Percentiles rank a stretch among this genome's conserved stretches.
Evolutionary conservation across 176 grass and related monocot genomes (phyloP).

Genomic region (Paspalum vaginatum): DNA sequence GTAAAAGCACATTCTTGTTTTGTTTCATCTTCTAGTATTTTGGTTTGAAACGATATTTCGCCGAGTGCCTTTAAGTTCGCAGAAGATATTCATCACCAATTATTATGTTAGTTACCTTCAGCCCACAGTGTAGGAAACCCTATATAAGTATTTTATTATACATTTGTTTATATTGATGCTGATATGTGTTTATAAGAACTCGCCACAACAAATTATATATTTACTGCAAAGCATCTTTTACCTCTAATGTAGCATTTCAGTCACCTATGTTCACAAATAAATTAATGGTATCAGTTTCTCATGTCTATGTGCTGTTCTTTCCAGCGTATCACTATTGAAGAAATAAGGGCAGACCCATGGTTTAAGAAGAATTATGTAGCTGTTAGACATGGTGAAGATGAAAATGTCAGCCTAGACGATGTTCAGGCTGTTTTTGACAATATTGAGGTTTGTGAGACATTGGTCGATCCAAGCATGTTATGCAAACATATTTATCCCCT

Average conservation of each 20-base stretch:
- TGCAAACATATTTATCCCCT: not conserved
- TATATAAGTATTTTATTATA: conserved; percentile 6
- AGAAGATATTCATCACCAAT: not conserved
- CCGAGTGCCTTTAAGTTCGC: conserved; percentile 12
- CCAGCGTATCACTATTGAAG: conserved; percentile 77
- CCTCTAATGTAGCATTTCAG: conserved; percentile 12
- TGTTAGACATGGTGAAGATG: conserved; percentile 58
- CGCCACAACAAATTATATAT: conserved; percentile 1
- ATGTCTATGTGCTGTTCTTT: conserved; percentile 17
- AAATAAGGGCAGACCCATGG: conserved; percentile 77
- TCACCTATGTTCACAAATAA: conserved; percentile 24
- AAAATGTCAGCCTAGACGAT: conserved; percentile 85
- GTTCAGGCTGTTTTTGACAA: conserved; percentile 89
- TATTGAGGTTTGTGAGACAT: conserved; percentile 73
- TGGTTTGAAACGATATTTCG: conserved; percentile 4
- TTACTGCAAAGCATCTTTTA: conserved; percentile 16
- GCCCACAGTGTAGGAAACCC: not conserved
- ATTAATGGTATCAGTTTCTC: conserved; percentile 18
- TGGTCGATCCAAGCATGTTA: not conserved
- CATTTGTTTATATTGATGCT: not conserved
- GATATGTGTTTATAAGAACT: conserved; percentile 6
- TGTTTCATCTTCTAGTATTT: conserved; percentile 32
- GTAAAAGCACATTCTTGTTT: conserved; percentile 34
- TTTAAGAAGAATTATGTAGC: conserved; percentile 79
- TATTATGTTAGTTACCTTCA: conserved; percentile 13